Percentiles rank a stretch among this genome's conserved stretches.
Evolutionary conservation across 352 stramenopile genomes (phyloP).

Genomic region (Globisporangium rhizosaccharum): DNA sequence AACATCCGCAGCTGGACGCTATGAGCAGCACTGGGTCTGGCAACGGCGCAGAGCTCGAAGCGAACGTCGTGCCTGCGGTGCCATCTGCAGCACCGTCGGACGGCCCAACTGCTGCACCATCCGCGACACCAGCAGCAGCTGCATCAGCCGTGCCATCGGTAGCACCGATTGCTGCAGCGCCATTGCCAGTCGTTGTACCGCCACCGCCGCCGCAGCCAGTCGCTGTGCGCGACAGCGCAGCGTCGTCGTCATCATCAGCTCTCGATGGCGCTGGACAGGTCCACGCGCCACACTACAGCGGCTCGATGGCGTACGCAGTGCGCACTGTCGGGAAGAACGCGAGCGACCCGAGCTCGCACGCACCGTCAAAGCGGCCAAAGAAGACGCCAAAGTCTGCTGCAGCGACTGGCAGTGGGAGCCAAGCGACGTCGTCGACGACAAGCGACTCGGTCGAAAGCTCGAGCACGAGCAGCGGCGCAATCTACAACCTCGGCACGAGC

Average conservation of each 20-base stretch:
- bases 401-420: background rate
- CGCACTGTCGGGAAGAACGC: slow-evolving; percentile 9
- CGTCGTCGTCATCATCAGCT: background rate
- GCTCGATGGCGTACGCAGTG: slow-evolving; percentile 10
- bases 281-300: slow-evolving; percentile 5
- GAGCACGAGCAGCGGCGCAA: slow-evolving; percentile 33
- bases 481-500: slow-evolving; percentile 48
- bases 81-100: background rate
- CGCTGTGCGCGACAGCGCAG: no score
- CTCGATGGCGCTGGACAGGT: slow-evolving; percentile 7
- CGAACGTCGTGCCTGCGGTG: slow-evolving; percentile 8
- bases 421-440: slow-evolving; percentile 14
- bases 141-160: background rate
- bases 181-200: background rate
- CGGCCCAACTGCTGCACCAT: background rate
- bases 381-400: slow-evolving; percentile 1
- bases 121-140: background rate
- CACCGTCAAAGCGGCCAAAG: slow-evolving; percentile 6
- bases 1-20: background rate
- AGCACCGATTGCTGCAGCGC: background rate
- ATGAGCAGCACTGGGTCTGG: background rate
- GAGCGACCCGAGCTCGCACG: background rate
- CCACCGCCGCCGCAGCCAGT: background rate
- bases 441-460: slow-evolving; percentile 32
- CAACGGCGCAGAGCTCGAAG: slow-evolving; percentile 4